Evolutionary conservation across 2,329 filamentous ascomycete genomes (phyloP), one percentile per base, ranked within the genome.

Genomic region (Clathrospora elynae): DNA sequence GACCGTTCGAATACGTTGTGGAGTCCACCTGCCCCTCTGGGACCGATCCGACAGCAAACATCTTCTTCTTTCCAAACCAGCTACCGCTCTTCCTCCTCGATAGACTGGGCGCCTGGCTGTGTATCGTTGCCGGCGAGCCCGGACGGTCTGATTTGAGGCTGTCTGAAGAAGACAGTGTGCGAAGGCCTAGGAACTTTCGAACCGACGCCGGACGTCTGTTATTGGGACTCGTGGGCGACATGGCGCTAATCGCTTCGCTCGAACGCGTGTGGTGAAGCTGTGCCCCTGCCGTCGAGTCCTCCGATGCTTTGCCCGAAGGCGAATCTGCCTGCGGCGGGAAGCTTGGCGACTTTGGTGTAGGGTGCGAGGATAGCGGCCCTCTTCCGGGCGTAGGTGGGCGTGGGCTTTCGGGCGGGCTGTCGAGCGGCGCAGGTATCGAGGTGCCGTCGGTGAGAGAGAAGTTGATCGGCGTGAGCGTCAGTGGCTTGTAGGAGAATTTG

Each of bases 361-460:
- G 70, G 49, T 73, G 70, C 42, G 70, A 73, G 9, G 68, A 70
- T 18, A 73, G 66, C 20, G 70, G 69, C 8, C 70, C 70, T 37
- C 61, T 59, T 26, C 67, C 67, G 17, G 66, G 66, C 26, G 68
- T 71, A 7, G 68, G 68, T 12, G 67, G 68, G 20, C 68, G 68
- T 16, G 67, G 67, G 9, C 65, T 62, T 11, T 66, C 58, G 37
- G 69, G 69, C 31, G 70, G 70, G 28, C 68, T 69, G 47, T 71
- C 68, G 44, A 51, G 67, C 32, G 70, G 70, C 20, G 70, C 68
- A 24, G 70, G 71, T 51, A 72, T 72, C 39, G 65, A 62, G 34
- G 70, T 72, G 44, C 70, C 70, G 30, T 71, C 70, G 23, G 70
- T 73, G 40, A 72, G 65, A 31, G 70, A 72, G 62, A 72, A 70